Percentiles rank a stretch among this genome's conserved stretches.
These are phyloP conservation scores for Xylaria acuta DNA, from an alignment of 495 filamentous ascomycete genomes.

Conservation along the genomic window DNA sequence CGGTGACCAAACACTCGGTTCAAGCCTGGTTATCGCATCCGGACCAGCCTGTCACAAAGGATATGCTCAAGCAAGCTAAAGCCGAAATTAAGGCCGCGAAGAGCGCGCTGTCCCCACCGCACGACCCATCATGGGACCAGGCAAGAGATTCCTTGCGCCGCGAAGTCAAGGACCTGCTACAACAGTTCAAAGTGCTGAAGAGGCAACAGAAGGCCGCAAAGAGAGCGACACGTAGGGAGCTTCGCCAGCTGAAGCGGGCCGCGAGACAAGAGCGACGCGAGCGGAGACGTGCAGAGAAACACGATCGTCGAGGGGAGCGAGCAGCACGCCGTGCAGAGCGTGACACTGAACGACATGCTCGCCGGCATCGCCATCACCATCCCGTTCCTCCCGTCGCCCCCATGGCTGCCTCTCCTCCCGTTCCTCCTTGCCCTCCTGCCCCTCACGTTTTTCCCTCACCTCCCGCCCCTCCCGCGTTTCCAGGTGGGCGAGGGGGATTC, in stretches of 20 bases:
- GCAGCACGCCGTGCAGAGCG: constrained; percentile 32
- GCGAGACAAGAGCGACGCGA: constrained; percentile 37
- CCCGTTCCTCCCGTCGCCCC: neutral
- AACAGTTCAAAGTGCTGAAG: constrained; percentile 50
- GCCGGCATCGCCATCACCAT: constrained; percentile 20
- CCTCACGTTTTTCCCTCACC: neutral
- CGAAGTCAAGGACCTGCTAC: constrained; percentile 48
- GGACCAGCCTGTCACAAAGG: constrained; percentile 51
- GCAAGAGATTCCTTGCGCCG: constrained; percentile 42
- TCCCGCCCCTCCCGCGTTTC: neutral
- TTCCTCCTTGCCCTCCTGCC: neutral
- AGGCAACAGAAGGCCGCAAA: constrained; percentile 42
- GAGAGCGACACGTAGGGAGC: constrained; percentile 23
- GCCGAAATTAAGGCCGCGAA: constrained; percentile 50
- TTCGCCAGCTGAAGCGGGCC: constrained; percentile 34
- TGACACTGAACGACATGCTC: constrained; percentile 30
- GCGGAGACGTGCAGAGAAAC: constrained; percentile 40
- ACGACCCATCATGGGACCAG: constrained; percentile 23
- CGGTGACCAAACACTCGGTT: constrained; percentile 44
- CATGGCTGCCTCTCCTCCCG: neutral
- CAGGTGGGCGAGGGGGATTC: neutral
- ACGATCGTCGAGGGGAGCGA: constrained; percentile 29
- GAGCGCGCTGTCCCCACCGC: constrained; percentile 25
- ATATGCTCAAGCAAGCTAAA: constrained; percentile 43
- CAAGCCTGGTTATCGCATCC: constrained; percentile 50